Evolutionary conservation across 208 protist genomes (phyloP).

Genomic region (Leishmania aethiopica): DNA sequence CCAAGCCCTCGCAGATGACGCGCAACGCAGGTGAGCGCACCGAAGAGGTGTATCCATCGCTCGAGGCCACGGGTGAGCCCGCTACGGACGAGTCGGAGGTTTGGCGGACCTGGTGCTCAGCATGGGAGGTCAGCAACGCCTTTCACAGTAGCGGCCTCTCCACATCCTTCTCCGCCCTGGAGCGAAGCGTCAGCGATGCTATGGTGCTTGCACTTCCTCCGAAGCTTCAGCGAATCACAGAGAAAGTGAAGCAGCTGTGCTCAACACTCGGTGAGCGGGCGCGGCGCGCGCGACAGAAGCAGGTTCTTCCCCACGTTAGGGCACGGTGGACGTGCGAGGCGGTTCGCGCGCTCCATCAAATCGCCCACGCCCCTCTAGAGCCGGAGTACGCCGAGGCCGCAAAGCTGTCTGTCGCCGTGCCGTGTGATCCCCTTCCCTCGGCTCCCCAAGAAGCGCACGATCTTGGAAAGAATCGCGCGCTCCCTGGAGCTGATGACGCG

Average conservation of each 20-base stretch:
- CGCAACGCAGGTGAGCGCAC: background rate
- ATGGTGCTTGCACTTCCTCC: background rate
- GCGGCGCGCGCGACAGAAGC: background rate
- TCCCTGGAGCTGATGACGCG: background rate
- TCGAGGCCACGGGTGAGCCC: background rate
- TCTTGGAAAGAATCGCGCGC: background rate
- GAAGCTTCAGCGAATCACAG: slow-evolving; percentile 2
- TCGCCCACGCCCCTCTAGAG: slow-evolving; percentile 5
- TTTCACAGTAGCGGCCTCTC: slow-evolving; percentile 24
- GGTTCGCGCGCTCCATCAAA: background rate
- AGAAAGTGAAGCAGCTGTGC: slow-evolving; percentile 1
- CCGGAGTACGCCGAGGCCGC: background rate
- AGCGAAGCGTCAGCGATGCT: slow-evolving; percentile 2
- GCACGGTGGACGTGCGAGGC: slow-evolving; percentile 13
- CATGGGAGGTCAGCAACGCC: background rate
- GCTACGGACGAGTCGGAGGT: background rate
- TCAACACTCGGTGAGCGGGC: background rate
- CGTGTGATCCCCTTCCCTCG: background rate
- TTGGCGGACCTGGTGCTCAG: background rate
- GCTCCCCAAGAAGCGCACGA: background rate
- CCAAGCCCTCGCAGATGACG: background rate
- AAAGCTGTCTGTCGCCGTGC: background rate
- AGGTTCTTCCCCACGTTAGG: background rate
- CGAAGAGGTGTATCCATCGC: background rate
- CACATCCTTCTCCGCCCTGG: slow-evolving; percentile 10